A percentile compares a stretch with the other conserved stretches of the same genome.
Conservation (phyloP, 2,329 filamentous ascomycete species). For the Shiraia sp. region DNA sequence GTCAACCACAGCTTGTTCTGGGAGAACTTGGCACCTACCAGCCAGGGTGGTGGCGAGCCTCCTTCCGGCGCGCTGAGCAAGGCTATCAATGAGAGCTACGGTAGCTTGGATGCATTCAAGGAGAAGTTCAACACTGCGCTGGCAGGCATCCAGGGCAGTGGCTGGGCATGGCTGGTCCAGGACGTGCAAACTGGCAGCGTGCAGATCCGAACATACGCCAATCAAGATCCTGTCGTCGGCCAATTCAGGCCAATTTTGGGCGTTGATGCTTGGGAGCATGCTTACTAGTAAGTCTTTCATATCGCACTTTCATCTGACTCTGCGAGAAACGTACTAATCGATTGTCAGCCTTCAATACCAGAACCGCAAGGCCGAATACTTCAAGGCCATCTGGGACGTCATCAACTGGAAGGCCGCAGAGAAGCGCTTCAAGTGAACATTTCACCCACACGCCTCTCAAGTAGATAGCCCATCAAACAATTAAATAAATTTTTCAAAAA, state of each 20-base stretch:
- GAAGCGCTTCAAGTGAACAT: slow-evolving; percentile 65
- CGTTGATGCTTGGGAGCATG: slow-evolving; percentile 95
- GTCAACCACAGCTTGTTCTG: slow-evolving; percentile 71
- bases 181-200: slow-evolving; percentile 64
- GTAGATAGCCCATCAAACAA: background rate
- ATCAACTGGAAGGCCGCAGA: slow-evolving; percentile 93
- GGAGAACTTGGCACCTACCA: slow-evolving; percentile 70
- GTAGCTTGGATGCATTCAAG: slow-evolving; percentile 63
- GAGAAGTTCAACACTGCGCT: slow-evolving; percentile 66
- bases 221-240: slow-evolving; percentile 87
- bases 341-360: slow-evolving; percentile 76
- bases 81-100: slow-evolving; percentile 63
- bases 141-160: slow-evolving; percentile 67
- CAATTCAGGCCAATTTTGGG: slow-evolving; percentile 81
- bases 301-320: slow-evolving; percentile 1
- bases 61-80: slow-evolving; percentile 61
- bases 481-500: no score
- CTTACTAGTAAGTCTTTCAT: slow-evolving; percentile 71
- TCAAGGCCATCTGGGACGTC: slow-evolving; percentile 90
- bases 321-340: background rate
- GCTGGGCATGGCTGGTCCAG: slow-evolving; percentile 67
- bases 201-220: slow-evolving; percentile 72
- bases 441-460: slow-evolving; percentile 22
- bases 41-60: slow-evolving; percentile 68
- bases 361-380: slow-evolving; percentile 97